Conservation (phyloP, 164 flowering plant genomes). For the Chloranthus sessilifolius region DNA sequence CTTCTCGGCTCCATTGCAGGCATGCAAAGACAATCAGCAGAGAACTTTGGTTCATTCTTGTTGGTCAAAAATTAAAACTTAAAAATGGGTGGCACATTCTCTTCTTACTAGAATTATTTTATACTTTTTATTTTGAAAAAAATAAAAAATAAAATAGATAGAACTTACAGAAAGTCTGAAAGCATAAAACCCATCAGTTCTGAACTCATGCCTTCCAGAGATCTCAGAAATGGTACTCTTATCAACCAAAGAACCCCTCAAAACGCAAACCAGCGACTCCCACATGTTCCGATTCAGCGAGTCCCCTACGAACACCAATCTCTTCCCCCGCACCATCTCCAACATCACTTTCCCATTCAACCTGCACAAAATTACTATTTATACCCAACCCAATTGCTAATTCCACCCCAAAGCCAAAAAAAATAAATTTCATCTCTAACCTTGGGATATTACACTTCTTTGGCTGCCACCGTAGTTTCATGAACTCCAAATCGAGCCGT, state of each 20-base stretch:
- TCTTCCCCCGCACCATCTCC: slow-evolving; percentile 38
- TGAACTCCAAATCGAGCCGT: slow-evolving; percentile 36
- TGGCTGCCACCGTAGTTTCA: slow-evolving; percentile 45
- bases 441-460: slow-evolving; percentile 43
- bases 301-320: slow-evolving; percentile 45
- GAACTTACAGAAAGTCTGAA: slow-evolving; percentile 39
- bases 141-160: neutral
- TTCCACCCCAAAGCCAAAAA: neutral
- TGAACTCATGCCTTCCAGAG: slow-evolving; percentile 36
- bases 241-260: slow-evolving; percentile 27
- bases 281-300: slow-evolving; percentile 57
- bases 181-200: slow-evolving; percentile 41
- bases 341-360: slow-evolving; percentile 34
- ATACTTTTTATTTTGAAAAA: neutral
- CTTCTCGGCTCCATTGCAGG: too few relatives aligned
- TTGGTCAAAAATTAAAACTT: too few relatives aligned
- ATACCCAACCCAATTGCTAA: slow-evolving; percentile 9
- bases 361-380: slow-evolving; percentile 29
- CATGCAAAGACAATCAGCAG: too few relatives aligned
- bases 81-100: too few relatives aligned
- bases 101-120: too few relatives aligned
- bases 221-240: slow-evolving; percentile 35
- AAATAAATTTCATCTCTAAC: neutral
- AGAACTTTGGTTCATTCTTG: too few relatives aligned
- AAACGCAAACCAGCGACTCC: slow-evolving; percentile 50